Evolutionary conservation across 208 protist species (phyloP).

Genomic region (Strigomonas culicis): DNA sequence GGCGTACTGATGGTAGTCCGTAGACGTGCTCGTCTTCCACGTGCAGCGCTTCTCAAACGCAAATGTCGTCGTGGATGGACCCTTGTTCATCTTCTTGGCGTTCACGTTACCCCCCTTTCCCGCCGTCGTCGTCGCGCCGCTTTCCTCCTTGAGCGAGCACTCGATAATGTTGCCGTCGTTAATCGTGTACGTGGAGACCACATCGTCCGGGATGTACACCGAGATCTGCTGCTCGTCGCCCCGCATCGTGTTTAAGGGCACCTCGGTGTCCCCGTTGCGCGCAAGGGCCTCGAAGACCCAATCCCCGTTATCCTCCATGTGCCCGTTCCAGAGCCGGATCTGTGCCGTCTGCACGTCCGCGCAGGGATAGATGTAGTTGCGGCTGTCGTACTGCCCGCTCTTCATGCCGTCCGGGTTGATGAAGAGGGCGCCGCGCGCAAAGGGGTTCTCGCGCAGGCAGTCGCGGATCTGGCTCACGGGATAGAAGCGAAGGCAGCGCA

Average conservation of each 20-base stretch:
- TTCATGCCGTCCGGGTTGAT: conserved; percentile 76
- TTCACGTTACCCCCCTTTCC: conserved; percentile 14
- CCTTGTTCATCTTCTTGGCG: conserved; percentile 31
- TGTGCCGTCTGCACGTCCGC: conserved; percentile 61
- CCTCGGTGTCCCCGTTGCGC: conserved; percentile 44
- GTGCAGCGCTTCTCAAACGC: conserved; percentile 62
- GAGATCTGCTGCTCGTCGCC: conserved; percentile 15
- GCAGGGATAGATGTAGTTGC: conserved; percentile 68
- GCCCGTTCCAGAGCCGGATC: conserved; percentile 72
- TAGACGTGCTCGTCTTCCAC: conserved; percentile 69
- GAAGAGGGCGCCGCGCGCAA: conserved; percentile 64
- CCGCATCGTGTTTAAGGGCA: conserved; percentile 34
- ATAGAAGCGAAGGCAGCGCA: conserved; percentile 69
- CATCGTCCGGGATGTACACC: conserved; percentile 51
- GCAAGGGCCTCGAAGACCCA: conserved; percentile 79
- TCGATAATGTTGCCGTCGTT: conserved; percentile 88
- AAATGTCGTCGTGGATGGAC: conserved; percentile 8
- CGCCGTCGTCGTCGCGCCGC: not conserved
- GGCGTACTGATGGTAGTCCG: conserved; percentile 50
- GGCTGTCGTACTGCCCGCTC: conserved; percentile 61
- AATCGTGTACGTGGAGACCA: conserved; percentile 53
- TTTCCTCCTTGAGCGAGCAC: conserved; percentile 39
- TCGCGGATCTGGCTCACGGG: conserved; percentile 46
- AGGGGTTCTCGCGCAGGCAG: conserved; percentile 44
- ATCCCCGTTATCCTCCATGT: conserved; percentile 18